Conservation (phyloP, 257 asterid genomes). For the Plantago major region DNA sequence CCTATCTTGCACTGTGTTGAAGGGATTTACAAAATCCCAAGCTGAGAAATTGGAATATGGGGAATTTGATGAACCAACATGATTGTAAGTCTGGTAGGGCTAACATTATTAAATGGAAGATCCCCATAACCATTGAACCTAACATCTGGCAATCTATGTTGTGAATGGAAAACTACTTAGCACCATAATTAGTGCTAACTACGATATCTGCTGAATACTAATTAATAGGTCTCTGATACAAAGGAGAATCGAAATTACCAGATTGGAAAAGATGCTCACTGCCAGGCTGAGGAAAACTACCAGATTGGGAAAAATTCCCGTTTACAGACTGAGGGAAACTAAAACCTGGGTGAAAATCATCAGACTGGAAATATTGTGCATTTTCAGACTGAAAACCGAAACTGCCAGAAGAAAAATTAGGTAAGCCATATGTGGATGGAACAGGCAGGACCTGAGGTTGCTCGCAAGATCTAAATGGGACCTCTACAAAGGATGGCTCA, state of each 20-base stretch:
- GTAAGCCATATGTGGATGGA: too few relatives aligned
- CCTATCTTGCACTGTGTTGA: constrained; percentile 2
- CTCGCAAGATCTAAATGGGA: too few relatives aligned
- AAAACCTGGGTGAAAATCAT: too few relatives aligned
- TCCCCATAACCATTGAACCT: too few relatives aligned
- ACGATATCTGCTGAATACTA: not conserved
- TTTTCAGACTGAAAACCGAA: not conserved
- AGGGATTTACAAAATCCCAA: not conserved
- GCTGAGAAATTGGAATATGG: not conserved
- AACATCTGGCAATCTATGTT: not conserved
- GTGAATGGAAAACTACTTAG: not conserved
- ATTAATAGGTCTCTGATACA: constrained; percentile 1
- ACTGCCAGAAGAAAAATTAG: not conserved
- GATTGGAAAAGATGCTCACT: not conserved
- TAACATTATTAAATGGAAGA: not conserved
- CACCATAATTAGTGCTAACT: not conserved
- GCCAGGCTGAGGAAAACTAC: not conserved
- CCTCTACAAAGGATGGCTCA: too few relatives aligned
- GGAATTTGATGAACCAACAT: not conserved
- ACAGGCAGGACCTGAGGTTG: too few relatives aligned
- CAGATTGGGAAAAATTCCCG: too few relatives aligned
- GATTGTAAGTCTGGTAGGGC: not conserved
- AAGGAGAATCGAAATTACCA: constrained; percentile 2
- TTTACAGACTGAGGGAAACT: not conserved
- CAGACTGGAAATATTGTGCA: too few relatives aligned